A percentile compares a stretch with the other conserved stretches of the same genome.
phyloP scores from a whole-genome alignment of 768 basidiomycete species.

The Filobasidium wieringae region DNA sequence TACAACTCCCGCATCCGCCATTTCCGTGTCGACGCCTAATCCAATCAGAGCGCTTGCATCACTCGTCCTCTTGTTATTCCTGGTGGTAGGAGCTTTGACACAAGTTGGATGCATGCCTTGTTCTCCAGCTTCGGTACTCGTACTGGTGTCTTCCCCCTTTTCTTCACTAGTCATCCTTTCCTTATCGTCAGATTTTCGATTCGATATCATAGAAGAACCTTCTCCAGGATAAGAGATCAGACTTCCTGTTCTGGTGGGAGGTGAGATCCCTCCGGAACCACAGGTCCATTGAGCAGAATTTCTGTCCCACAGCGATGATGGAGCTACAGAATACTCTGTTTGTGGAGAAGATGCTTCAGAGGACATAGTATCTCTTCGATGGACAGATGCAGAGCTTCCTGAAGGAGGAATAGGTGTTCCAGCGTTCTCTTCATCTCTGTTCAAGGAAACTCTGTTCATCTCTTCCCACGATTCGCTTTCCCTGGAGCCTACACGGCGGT shows the following conservation, averaged over 20 bases:
- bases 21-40: background rate
- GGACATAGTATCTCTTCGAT: background rate
- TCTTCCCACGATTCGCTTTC: background rate
- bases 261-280: background rate
- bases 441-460: background rate
- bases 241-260: background rate
- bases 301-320: background rate
- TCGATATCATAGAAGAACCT: background rate
- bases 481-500: background rate
- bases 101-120: slow-evolving; percentile 13
- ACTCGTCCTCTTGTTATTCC: background rate
- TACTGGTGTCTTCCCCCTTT: slow-evolving; percentile 2
- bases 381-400: background rate
- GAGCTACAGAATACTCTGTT: background rate
- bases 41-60: background rate
- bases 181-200: background rate
- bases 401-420: background rate
- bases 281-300: background rate
- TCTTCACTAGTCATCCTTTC: background rate
- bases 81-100: background rate
- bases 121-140: slow-evolving; percentile 1
- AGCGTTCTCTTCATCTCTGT: background rate
- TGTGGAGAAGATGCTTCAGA: background rate
- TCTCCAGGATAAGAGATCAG: background rate
- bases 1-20: background rate